These are phyloP conservation scores for Neolentinus lepideus DNA, from an alignment of 1,284 basidiomycete species.

Conservation along the genomic window DNA sequence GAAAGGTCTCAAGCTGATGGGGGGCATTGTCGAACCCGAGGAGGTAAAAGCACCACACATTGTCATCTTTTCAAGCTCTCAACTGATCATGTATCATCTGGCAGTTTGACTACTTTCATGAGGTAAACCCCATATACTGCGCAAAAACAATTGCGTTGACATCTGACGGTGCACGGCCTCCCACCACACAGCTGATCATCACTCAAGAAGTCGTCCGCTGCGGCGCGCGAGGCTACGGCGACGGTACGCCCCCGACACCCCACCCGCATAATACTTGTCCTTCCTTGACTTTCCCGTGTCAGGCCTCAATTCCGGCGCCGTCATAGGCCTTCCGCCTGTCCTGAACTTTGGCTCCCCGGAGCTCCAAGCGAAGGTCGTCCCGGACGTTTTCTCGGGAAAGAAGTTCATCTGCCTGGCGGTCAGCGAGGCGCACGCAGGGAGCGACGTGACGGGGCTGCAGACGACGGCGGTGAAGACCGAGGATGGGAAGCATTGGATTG, in stretches of 20 bases:
- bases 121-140: slow-evolving; percentile 29
- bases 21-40: slow-evolving; percentile 80
- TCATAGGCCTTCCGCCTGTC: slow-evolving; percentile 77
- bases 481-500: slow-evolving; percentile 81
- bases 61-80: neutral
- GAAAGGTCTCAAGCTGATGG: slow-evolving; percentile 75
- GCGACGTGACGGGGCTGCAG: slow-evolving; percentile 79
- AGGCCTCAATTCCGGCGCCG: slow-evolving; percentile 61
- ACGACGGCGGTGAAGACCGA: slow-evolving; percentile 79
- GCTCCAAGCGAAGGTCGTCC: slow-evolving; percentile 72
- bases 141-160: neutral
- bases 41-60: slow-evolving; percentile 27
- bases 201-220: slow-evolving; percentile 80
- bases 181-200: slow-evolving; percentile 55
- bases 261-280: no score
- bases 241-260: slow-evolving; percentile 21
- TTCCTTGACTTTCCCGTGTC: neutral
- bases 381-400: slow-evolving; percentile 75
- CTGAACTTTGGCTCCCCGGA: slow-evolving; percentile 81
- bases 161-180: no score
- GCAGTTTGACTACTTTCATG: slow-evolving; percentile 76
- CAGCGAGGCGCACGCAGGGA: slow-evolving; percentile 77
- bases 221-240: slow-evolving; percentile 53
- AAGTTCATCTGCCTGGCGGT: slow-evolving; percentile 76
- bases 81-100: neutral